Evolutionary conservation across 2,329 filamentous ascomycete genomes (phyloP).

Genomic region (Fusarium nurragi): DNA sequence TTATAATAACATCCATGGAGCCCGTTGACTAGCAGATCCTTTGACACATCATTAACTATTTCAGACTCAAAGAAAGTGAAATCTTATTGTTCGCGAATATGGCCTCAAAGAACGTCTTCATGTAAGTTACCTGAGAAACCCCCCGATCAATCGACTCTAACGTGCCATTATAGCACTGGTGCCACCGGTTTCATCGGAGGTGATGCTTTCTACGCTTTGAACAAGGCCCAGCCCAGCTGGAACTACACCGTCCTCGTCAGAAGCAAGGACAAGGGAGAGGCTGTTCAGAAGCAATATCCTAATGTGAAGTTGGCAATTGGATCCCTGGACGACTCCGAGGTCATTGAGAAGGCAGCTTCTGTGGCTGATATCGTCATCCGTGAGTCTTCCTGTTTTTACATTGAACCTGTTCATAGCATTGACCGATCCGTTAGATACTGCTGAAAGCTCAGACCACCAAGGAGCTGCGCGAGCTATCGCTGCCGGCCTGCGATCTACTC

Average conservation of each 20-base stretch:
- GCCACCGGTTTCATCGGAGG: conserved; percentile 23
- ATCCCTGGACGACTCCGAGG: conserved; percentile 45
- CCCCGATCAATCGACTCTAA: not conserved
- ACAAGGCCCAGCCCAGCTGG: conserved; percentile 51
- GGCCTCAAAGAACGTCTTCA: conserved; percentile 14
- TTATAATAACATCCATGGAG: not conserved
- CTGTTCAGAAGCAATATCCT: conserved; percentile 46
- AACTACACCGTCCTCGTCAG: conserved; percentile 55
- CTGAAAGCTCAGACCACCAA: conserved; percentile 59
- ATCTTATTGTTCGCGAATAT: not conserved
- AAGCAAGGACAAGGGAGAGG: conserved; percentile 47
- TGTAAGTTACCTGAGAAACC: not conserved
- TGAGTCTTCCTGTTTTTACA: conserved; percentile 10
- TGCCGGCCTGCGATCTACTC: conserved; percentile 54
- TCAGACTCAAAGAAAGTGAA: rapidly evolving
- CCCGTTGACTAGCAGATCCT: no score
- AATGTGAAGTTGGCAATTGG: conserved; percentile 45
- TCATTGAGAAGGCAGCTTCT: conserved; percentile 45
- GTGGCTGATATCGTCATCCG: conserved; percentile 51
- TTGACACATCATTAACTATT: no score
- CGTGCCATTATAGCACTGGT: not conserved
- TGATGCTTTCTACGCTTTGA: conserved; percentile 11
- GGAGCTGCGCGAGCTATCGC: conserved; percentile 57
- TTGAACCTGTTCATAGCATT: rapidly evolving
- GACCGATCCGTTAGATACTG: conserved; percentile 40